These are phyloP conservation scores for Tulasnella sp. DNA, from an alignment of 768 basidiomycete genomes.

Conservation along the genomic window DNA sequence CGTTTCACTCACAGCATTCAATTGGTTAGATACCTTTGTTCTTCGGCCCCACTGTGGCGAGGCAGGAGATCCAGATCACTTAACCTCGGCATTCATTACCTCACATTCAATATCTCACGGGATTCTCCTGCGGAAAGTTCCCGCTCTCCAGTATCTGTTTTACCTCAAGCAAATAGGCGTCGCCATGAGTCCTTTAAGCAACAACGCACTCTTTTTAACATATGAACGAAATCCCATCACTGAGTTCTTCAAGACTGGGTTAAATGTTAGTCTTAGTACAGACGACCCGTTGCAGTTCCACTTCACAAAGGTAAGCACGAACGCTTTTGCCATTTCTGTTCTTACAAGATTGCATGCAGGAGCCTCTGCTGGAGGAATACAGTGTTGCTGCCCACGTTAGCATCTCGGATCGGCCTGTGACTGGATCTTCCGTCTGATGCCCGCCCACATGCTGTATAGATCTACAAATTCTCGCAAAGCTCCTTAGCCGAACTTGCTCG, in stretches of 20 bases:
- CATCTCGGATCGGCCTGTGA: neutral
- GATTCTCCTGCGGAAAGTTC: slow-evolving; percentile 97
- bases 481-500: slow-evolving; percentile 96
- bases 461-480: slow-evolving; percentile 94
- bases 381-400: slow-evolving; percentile 94
- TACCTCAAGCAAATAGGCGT: slow-evolving; percentile 98
- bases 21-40: slow-evolving; percentile 82
- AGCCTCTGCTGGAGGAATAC: slow-evolving; percentile 94
- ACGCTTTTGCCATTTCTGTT: neutral
- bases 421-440: neutral
- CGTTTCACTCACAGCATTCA: neutral
- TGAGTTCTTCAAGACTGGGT: slow-evolving; percentile 93
- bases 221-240: slow-evolving; percentile 97
- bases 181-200: slow-evolving; percentile 98
- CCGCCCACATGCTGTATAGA: slow-evolving; percentile 57
- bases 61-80: slow-evolving; percentile 97
- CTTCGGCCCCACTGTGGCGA: slow-evolving; percentile 97
- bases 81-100: slow-evolving; percentile 93
- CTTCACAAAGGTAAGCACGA: slow-evolving; percentile 79
- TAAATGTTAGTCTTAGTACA: slow-evolving; percentile 95
- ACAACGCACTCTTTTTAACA: slow-evolving; percentile 94
- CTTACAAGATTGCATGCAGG: slow-evolving; percentile 50
- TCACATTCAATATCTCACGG: slow-evolving; percentile 99
- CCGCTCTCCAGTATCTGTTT: slow-evolving; percentile 94
- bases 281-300: slow-evolving; percentile 97